Conservation (phyloP, 768 basidiomycete genomes). For the Termitomyces eurrhizus region DNA sequence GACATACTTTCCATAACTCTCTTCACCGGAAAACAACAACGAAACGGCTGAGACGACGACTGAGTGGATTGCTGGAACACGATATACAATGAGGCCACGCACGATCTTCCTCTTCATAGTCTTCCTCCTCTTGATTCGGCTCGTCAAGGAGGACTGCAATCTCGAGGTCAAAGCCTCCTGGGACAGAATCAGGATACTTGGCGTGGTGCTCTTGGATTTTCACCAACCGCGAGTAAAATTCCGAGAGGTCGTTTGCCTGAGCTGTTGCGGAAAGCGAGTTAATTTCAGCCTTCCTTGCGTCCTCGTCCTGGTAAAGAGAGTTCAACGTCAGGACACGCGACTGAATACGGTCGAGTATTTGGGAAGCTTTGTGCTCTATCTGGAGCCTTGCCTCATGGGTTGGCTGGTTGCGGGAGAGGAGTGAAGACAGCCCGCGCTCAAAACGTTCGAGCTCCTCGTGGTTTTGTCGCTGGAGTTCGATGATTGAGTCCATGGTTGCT, state of each 20-base stretch:
- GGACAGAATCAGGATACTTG: constrained; percentile 88
- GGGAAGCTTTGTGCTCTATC: constrained; percentile 85
- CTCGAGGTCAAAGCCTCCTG: constrained; percentile 81
- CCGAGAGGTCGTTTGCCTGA: constrained; percentile 73
- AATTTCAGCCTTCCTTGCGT: constrained; percentile 65
- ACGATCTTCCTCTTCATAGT: constrained; percentile 87
- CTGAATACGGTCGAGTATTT: constrained; percentile 82
- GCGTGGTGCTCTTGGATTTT: constrained; percentile 96
- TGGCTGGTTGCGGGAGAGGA: constrained; percentile 65
- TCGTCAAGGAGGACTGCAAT: constrained; percentile 80
- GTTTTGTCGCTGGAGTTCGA: constrained; percentile 92
- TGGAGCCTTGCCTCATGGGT: constrained; percentile 64
- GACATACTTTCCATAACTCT: constrained; percentile 90
- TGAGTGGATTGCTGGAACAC: constrained; percentile 3
- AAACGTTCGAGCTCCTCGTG: constrained; percentile 96
- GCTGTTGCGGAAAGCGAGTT: constrained; percentile 54
- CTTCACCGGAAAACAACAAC: constrained; percentile 93
- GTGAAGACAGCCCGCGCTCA: constrained; percentile 79
- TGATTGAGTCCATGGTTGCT: constrained; percentile 80
- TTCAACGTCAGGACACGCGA: constrained; percentile 63
- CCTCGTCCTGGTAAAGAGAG: constrained; percentile 74
- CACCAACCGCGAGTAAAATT: constrained; percentile 94
- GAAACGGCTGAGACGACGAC: constrained; percentile 53
- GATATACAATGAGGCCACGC: constrained; percentile 28
- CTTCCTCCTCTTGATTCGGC: constrained; percentile 68